phyloP scores from a whole-genome alignment of 2,329 filamentous ascomycete genomes.

The Coniochaeta sp. region DNA sequence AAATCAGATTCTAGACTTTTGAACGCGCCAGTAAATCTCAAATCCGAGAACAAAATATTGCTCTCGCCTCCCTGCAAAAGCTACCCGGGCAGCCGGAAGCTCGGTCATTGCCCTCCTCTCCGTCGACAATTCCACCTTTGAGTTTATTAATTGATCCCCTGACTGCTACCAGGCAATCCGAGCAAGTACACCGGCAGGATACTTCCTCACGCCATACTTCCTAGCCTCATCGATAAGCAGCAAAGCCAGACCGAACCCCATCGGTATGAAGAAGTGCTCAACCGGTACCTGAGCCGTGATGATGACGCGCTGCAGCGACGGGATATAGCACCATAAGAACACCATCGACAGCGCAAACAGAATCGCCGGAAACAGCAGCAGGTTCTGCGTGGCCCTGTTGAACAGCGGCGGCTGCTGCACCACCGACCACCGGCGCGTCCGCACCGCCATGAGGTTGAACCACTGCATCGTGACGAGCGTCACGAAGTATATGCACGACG shows the following conservation, averaged over 20 bases:
- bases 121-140: too few relatives aligned
- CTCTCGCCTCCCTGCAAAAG: too few relatives aligned
- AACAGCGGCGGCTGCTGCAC: constrained; percentile 66
- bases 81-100: too few relatives aligned
- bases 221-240: constrained; percentile 60
- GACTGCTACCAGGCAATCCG: constrained; percentile 65
- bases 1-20: too few relatives aligned
- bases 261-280: constrained; percentile 71
- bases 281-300: constrained; percentile 58
- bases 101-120: too few relatives aligned
- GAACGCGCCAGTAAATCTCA: too few relatives aligned
- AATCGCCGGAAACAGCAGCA: constrained; percentile 64
- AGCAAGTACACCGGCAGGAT: constrained; percentile 49
- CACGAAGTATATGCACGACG: constrained; percentile 71
- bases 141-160: too few relatives aligned
- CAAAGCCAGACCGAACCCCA: constrained; percentile 61
- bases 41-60: too few relatives aligned
- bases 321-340: constrained; percentile 64
- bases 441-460: constrained; percentile 66
- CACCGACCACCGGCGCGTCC: constrained; percentile 58
- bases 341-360: constrained; percentile 61
- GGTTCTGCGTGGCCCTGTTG: constrained; percentile 58
- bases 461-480: constrained; percentile 78
- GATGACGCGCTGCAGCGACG: constrained; percentile 53
- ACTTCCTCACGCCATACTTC: constrained; percentile 55